phyloP scores from a whole-genome alignment of 345 rosid genomes.

The Garcia nutans region DNA sequence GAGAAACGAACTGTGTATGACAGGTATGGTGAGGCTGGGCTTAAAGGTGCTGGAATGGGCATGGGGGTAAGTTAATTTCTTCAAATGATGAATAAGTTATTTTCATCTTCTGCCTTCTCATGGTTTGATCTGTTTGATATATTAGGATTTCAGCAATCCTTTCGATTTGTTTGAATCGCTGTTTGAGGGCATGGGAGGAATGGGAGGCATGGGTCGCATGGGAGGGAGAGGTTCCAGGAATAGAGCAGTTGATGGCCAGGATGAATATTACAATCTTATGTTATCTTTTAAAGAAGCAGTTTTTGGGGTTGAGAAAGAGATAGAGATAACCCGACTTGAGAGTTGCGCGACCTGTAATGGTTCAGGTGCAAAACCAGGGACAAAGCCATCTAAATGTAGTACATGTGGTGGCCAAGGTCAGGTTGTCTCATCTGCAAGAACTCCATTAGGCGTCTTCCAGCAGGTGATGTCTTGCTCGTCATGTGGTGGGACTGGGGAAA shows the following conservation, averaged over 20 bases:
- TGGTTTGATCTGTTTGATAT: slow-evolving; percentile 14
- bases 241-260: slow-evolving; percentile 86
- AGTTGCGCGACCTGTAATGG: slow-evolving; percentile 84
- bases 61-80: slow-evolving; percentile 71
- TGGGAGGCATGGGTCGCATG: slow-evolving; percentile 66
- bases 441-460: slow-evolving; percentile 95
- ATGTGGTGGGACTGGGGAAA: slow-evolving; percentile 78
- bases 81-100: neutral
- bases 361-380: slow-evolving; percentile 89
- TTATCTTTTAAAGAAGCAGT: slow-evolving; percentile 91
- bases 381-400: slow-evolving; percentile 71
- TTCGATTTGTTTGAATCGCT: slow-evolving; percentile 89
- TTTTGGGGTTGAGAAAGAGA: slow-evolving; percentile 91
- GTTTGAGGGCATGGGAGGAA: slow-evolving; percentile 87
- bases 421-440: slow-evolving; percentile 83
- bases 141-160: slow-evolving; percentile 94
- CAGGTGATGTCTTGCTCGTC: slow-evolving; percentile 95
- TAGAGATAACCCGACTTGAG: slow-evolving; percentile 87
- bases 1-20: slow-evolving; percentile 96
- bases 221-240: slow-evolving; percentile 69
- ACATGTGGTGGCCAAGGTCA: slow-evolving; percentile 99
- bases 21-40: slow-evolving; percentile 92
- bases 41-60: slow-evolving; percentile 96
- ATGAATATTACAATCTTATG: slow-evolving; percentile 77
- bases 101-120: slow-evolving; percentile 12